Base-by-base conservation (phyloP, 768 basidiomycete species). In the Termitomyces sp. region DNA sequence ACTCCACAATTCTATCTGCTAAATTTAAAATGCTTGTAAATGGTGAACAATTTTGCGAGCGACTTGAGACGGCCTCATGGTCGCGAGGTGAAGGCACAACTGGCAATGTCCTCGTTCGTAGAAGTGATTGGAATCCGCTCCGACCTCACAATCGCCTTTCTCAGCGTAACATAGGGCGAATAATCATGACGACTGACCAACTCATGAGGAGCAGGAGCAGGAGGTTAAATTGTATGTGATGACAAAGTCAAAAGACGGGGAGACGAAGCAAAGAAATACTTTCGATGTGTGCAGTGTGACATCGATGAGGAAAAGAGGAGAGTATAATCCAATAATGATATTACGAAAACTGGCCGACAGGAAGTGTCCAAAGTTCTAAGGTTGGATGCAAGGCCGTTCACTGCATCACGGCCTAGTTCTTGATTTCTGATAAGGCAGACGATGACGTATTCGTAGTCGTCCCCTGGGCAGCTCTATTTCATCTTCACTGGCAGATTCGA, bases 11-110 rank as follows among this genome's bases (percentile, higher is more conserved):
- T 79, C 16, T 58, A 54, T 14, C 57, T 80, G 9, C 60, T 58
- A 14, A 77, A 81, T 52, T 61, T 82, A 20, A 75, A 80, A 61
- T 79, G 75, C 43, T 46, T 75, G 27, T 73, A 69, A n/a, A n/a
- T n/a, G n/a, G n/a, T n/a, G n/a, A n/a, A n/a, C n/a, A n/a, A n/a
- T n/a, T n/a, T n/a, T n/a, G n/a, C n/a, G n/a, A n/a, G n/a, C n/a
- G n/a, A n/a, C n/a, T n/a, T n/a, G n/a, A 32, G 44, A 26, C 14
- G 14, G 24, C 43, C 24, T 44, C 14, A 44, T 26, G 13, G 26
- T 18, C 5, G 16, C 22, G 22, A 82, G 79, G 80, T 10, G 63
- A 65, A 14, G 80, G 82, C 16, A 65, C 65, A 9, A 73, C 72
- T 64, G 74, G 74, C 13, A 68, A 68, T 10, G 81, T 81, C 14